phyloP scores from a whole-genome alignment of 108 stramenopile species.

The Poteriospumella lacustris region DNA sequence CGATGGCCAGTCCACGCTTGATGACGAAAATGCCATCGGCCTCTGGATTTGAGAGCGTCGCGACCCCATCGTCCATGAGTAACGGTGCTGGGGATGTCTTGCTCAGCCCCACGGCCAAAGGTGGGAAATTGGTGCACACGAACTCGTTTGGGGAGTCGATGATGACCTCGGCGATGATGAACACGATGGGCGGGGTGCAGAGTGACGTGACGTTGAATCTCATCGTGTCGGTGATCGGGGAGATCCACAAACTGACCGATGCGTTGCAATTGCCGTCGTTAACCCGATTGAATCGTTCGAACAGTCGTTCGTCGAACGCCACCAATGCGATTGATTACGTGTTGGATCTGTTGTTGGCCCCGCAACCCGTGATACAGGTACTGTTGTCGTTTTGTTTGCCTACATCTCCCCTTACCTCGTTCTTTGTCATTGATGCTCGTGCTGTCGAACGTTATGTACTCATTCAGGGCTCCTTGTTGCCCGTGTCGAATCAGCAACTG shows the following conservation, averaged over 20 bases:
- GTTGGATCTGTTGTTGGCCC: too few species aligned
- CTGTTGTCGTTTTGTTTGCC: neutral
- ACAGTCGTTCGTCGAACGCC: neutral
- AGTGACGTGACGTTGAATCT: neutral
- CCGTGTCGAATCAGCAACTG: slow-evolving; percentile 20
- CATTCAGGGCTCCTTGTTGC: slow-evolving; percentile 23
- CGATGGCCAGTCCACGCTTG: too few species aligned
- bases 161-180: too few species aligned
- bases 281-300: neutral
- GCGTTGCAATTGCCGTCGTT: neutral
- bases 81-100: neutral
- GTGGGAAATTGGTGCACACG: neutral
- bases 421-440: neutral
- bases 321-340: neutral
- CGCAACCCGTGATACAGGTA: too few species aligned
- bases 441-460: neutral
- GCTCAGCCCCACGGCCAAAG: neutral
- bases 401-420: neutral
- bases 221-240: neutral
- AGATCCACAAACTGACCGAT: neutral
- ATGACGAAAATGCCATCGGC: neutral
- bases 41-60: neutral
- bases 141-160: too few species aligned
- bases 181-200: neutral
- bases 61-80: neutral